phyloP scores from a whole-genome alignment of 108 stramenopile species.

The Skeletonema grethae region DNA sequence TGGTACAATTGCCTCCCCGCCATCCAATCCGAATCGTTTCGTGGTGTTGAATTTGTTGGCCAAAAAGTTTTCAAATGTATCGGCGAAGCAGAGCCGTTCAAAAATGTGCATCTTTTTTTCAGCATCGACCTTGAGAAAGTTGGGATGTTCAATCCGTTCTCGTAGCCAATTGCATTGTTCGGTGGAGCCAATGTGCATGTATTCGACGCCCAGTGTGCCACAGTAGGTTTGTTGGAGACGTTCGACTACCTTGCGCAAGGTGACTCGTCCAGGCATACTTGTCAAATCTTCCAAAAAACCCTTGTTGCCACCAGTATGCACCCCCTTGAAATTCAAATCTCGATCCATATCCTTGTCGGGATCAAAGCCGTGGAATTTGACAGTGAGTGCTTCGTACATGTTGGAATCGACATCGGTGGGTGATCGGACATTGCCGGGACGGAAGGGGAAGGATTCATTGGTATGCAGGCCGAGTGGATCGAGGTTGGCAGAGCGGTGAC shows the following conservation, averaged over 20 bases:
- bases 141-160: constrained; percentile 93
- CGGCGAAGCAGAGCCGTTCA: constrained; percentile 94
- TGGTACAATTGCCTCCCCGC: constrained; percentile 95
- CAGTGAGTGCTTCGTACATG: constrained; percentile 82
- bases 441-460: constrained; percentile 77
- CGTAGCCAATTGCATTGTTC: constrained; percentile 98
- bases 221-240: constrained; percentile 94
- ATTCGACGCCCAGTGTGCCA: constrained; percentile 94
- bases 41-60: constrained; percentile 98
- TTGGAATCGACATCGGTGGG: constrained; percentile 38
- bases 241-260: constrained; percentile 83
- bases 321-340: constrained; percentile 83
- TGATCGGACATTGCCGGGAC: constrained; percentile 58
- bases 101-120: constrained; percentile 94
- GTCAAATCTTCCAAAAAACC: constrained; percentile 95
- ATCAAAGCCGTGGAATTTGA: constrained; percentile 91
- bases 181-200: constrained; percentile 95
- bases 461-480: constrained; percentile 94
- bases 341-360: constrained; percentile 90
- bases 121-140: constrained; percentile 71
- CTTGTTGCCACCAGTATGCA: constrained; percentile 86
- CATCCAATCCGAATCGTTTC: constrained; percentile 98
- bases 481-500: constrained; percentile 93
- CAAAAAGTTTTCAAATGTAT: constrained; percentile 97
- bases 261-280: constrained; percentile 73